Conservation (phyloP, 495 filamentous ascomycete species). For the Articulospora tetracladia region DNA sequence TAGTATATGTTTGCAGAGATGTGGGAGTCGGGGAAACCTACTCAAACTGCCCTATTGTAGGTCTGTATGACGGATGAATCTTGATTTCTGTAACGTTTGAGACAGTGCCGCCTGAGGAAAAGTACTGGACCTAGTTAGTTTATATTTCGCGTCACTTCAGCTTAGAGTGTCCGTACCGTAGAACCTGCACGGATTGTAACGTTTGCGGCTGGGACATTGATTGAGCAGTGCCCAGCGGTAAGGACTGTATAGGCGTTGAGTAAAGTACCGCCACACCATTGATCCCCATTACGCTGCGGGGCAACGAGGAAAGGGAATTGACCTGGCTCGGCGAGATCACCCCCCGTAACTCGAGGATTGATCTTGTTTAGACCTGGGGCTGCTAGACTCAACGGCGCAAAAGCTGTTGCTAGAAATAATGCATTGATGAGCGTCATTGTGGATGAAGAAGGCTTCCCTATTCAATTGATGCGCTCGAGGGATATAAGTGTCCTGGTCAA, state of each 20-base stretch:
- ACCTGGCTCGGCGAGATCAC: conserved; percentile 8
- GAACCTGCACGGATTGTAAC: conserved; percentile 18
- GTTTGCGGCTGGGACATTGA: background rate
- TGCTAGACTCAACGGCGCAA: background rate
- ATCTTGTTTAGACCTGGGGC: conserved; percentile 2
- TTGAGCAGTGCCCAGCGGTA: conserved; percentile 19
- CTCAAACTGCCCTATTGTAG: conserved; percentile 7
- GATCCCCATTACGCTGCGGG: conserved; percentile 8
- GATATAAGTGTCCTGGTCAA: background rate
- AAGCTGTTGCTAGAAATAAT: conserved; percentile 1
- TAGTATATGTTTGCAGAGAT: conserved; percentile 2
- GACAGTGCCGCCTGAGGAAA: conserved; percentile 14
- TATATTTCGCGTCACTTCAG: conserved; percentile 1
- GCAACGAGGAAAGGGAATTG: conserved; percentile 20
- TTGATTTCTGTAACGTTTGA: conserved; percentile 10
- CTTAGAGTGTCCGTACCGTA: conserved; percentile 7
- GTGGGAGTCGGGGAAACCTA: background rate
- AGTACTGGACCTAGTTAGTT: conserved; percentile 6
- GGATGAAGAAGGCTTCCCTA: background rate
- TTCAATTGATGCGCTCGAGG: conserved; percentile 4
- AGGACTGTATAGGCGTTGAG: conserved; percentile 18
- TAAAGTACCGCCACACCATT: conserved; percentile 20
- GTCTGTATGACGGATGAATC: conserved; percentile 16
- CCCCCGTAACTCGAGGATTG: conserved; percentile 6
- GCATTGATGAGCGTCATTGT: background rate